Base-by-base conservation (phyloP, 208 protist genomes). In the Vickermania spadyakhi region DNA sequence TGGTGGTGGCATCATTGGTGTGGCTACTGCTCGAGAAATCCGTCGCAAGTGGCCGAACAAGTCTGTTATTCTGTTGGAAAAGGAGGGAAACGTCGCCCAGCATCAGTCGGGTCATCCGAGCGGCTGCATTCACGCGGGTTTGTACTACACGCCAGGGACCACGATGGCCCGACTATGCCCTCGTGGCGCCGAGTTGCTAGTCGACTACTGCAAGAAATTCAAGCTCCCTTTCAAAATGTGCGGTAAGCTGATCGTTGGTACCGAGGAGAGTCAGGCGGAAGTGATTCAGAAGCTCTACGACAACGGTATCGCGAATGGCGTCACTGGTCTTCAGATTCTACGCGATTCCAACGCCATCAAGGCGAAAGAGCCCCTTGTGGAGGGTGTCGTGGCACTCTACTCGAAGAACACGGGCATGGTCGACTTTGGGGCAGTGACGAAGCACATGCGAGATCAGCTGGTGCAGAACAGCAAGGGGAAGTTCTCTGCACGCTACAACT, bases 51-150 rank as follows among this genome's bases (percentile, higher is more conserved):
- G 80, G 66, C 85, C 89, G n/a, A 73, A 73, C 21, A 84, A 85
- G 60, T 64, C 68, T n/a, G 70, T 97, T 56, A 73, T 83, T 18
- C 60, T 96, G 27, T 36, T 97, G 30, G 92, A 97, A 54, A 83
- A 87, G 31, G 92, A 97, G 62, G 77, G 72, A 22, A 75, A 84
- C 58, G 81, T 97, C 41, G 91, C 83, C 2, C 73, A 77, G 72
- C 89, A 97, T 72, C 93, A 97, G 69, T 91, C 86, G 2, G 72
- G 77, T 22, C 86, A 96, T 76, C 96, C 94, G 74, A 92, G 80
- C 72, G 87, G 87, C 58, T 93, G 93, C 62, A 88, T 97, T 56
- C 93, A 97, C 64, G 74, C 78, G n/a, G 93, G 93, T 28, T 89
- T 97, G 73, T 97, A 91, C 66, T 96, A 97, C 72, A 72, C 71